Base-by-base conservation (phyloP, 768 basidiomycete species). In the Paxillus involutus region DNA sequence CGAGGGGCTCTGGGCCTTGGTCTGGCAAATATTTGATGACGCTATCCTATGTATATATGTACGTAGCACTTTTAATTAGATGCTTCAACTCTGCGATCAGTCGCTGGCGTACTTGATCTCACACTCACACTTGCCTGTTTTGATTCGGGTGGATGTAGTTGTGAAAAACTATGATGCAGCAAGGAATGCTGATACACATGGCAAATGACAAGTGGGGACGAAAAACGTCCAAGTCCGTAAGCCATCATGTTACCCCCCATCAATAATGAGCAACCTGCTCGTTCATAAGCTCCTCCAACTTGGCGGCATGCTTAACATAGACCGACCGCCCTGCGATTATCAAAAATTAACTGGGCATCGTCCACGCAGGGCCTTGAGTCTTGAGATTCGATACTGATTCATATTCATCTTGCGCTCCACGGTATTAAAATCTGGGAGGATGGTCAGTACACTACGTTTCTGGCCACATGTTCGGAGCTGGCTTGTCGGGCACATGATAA, bases 401-500 rank as follows among this genome's bases (percentile, higher is more conserved):
- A 78, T 83, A 35, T 92, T 87, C 17, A 98, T 80, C 71, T 94
- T 98, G 66, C 86, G 79, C 60, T 87, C 83, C 83, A 98, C 96
- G 2, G 91, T 94, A 51, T 76, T 73, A 62, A 98, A 82, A 70
- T 98, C 94, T 97, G 30, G 26, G 16, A 58, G 29, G 44, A 35
- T 16, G 44, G 36, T 57, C 19, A 54, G 41, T 16, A 21, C 24
- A 26, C 21, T 48, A 11, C 10, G 14, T 7, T 24, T 24, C 30
- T 21, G 11, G n/a, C n/a, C n/a, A n/a, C n/a, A n/a, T n/a, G n/a
- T n/a, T n/a, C n/a, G n/a, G n/a, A n/a, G 44, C 84, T 53, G 60
- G 93, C 94, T 94, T 94, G 98, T 98, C 3, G 97, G 97, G 53
- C 85, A 74, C 61, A 85, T 86, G 66, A 98, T 86, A 45, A 94